Conservation (phyloP, 805 yeast genomes). For the Saturnispora galanensis region DNA sequence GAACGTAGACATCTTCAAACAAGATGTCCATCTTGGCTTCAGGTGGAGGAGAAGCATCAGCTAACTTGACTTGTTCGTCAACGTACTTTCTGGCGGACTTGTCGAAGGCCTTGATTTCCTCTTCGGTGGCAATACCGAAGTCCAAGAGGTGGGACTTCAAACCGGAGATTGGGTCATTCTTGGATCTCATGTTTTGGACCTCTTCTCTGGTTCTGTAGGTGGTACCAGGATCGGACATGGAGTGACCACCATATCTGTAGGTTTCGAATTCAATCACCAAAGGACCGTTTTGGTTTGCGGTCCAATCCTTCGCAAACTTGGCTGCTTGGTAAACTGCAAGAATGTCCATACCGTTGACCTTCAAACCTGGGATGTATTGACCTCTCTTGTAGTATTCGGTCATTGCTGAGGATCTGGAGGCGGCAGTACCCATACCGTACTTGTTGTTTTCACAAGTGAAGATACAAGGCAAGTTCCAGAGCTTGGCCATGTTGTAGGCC, state of each 20-base stretch:
- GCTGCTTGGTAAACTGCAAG: constrained; percentile 93
- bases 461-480: constrained; percentile 92
- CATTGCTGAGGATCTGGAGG: constrained; percentile 92
- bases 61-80: constrained; percentile 87
- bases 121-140: constrained; percentile 81
- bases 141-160: constrained; percentile 81
- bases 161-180: constrained; percentile 96
- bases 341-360: constrained; percentile 98
- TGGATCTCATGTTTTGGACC: constrained; percentile 98
- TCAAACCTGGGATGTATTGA: constrained; percentile 97
- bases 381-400: constrained; percentile 98
- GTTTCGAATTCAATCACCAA: constrained; percentile 94
- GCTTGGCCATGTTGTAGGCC: constrained; percentile 96
- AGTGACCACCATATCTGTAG: constrained; percentile 99
- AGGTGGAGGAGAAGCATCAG: constrained; percentile 91
- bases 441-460: constrained; percentile 98
- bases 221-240: constrained; percentile 99
- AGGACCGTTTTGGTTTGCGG: constrained; percentile 89
- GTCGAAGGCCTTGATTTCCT: constrained; percentile 88
- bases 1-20: constrained; percentile 93
- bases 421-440: constrained; percentile 99
- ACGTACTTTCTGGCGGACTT: constrained; percentile 94
- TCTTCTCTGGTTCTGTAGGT: constrained; percentile 99
- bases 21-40: constrained; percentile 90
- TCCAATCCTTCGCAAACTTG: constrained; percentile 95